phyloP scores from a whole-genome alignment of 2,329 filamentous ascomycete genomes.

The Furcasterigmium furcatum region DNA sequence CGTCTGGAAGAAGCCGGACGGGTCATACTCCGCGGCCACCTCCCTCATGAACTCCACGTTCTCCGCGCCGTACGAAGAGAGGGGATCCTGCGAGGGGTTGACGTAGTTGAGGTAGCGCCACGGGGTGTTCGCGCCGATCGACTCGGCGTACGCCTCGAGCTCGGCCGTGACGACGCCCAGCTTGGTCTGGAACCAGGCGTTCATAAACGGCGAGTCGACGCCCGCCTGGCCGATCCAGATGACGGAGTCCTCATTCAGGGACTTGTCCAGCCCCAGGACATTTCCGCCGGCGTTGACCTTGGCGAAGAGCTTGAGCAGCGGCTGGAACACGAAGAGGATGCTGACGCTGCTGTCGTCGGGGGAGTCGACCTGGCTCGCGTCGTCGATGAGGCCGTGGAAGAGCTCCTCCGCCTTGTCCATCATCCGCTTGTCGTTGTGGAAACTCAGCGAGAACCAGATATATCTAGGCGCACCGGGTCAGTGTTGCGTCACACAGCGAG shows the following conservation, averaged over 20 bases:
- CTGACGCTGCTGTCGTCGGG: constrained; percentile 3
- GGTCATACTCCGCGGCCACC: constrained; percentile 7
- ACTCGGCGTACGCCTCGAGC: constrained; percentile 3
- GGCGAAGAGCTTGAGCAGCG: constrained; percentile 8
- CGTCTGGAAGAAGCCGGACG: constrained; percentile 20
- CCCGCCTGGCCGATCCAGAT: constrained; percentile 1
- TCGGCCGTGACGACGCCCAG: constrained; percentile 1
- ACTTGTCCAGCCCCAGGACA: constrained; percentile 4
- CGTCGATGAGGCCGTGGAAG: constrained; percentile 1
- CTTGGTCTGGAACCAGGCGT: neutral
- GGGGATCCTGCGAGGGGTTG: constrained; percentile 4
- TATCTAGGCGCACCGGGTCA: constrained; percentile 4
- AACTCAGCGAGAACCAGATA: constrained; percentile 3
- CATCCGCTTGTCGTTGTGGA: neutral
- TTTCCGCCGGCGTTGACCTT: constrained; percentile 4
- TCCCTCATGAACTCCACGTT: constrained; percentile 3
- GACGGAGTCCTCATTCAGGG: constrained; percentile 3
- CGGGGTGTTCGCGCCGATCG: constrained; percentile 4
- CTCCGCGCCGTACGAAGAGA: constrained; percentile 4
- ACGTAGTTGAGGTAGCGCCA: constrained; percentile 8
- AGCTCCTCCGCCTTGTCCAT: constrained; percentile 4
- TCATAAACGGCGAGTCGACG: neutral
- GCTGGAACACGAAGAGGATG: constrained; percentile 10
- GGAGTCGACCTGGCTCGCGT: neutral
- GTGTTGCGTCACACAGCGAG: neutral